Base-by-base conservation (phyloP, 805 yeast species). In the Saturnispora saitoi region DNA sequence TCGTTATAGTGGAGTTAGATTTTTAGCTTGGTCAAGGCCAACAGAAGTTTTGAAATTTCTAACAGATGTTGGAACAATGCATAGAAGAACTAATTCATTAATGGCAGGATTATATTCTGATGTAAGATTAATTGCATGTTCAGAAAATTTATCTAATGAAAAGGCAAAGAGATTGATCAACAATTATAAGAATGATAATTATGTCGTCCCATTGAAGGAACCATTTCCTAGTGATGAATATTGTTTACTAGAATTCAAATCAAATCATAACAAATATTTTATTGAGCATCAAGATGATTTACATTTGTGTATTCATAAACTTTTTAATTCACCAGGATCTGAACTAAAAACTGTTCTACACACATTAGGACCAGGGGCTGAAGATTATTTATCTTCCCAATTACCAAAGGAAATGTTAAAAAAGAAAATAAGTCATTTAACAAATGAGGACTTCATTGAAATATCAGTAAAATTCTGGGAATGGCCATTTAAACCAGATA, bases 401-500 rank as follows among this genome's bases (percentile, higher is more conserved):
- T 63, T 74, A 11, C 60, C 75, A 2, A 44, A 50, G 12, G 69
- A 66, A 0, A 44, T 82, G 2, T 57, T 77, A 45, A 59, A 73
- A 14, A 76, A 70, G 51, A 59, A 61, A 3, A 75, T 83, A 1
- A 62, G 67, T 14, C 72, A 75, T 3, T 66, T 89, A 42, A 68
- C 79, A 0, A 59, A 67, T 2, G 76, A 75, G 1, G 91, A 88
- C n/a, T 69, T 83, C 51, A 50, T 69, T 5, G 54, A 62, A 5
- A 59, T 90, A 5, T 70, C 80, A 9, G 64, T 74, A 3, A 70
- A 66, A 2, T 87, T 83, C 59, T 72, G 70, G 38, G 58, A 66
- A 12, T 91, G 97, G 98, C 93, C 97, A 0, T 91, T 89, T 70
- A 88, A 82, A 63, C 97, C 67, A 3, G 55, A 61, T 43, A 51